Evolutionary conservation across 2,329 filamentous ascomycete genomes (phyloP), one percentile per base, ranked within the genome.

Genomic region (Huntiella bhutanensis): DNA sequence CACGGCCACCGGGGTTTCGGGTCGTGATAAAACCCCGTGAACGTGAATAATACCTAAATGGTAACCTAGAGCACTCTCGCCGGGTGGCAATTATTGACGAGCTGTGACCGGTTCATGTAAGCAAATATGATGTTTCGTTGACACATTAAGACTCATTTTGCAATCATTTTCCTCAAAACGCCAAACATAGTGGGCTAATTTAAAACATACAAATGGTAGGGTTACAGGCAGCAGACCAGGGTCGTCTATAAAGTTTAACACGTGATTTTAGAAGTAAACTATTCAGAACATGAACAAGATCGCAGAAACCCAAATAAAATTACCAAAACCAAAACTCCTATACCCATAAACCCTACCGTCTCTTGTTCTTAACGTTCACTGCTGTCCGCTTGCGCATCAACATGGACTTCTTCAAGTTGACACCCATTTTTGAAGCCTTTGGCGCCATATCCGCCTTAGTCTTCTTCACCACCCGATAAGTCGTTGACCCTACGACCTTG

Each of bases 401-500:
- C 28, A 76, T 57, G 17, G 58, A 52, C 47, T 68, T 60, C 59
- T 64, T 72, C 13, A 60, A 52, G 47, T 57, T 60, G 47, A 59
- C 58, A 5, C 67, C 56, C 33, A 64, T 53, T 58, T 65, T 68
- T 53, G 60, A 60, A 49, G 55, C 49, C 59, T 63, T 68, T 17
- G 71, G 72, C 45, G 70, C 66, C 52, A 75, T 58, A 47, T 62
- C 61, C 52, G 57, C 53, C 47, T 72, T 68, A n/a, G 56, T 58
- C 53, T 62, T 60, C 46, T 60, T 61, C 4, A 60, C 58, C 51
- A 73, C 66, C 15, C 72, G 61, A 54, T 71, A 76, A 44, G 70
- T 64, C 2, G 72, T 75, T 10, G 64, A 60, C 2, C 71, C 71
- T n/a, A 73, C 57, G 43, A 60, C 58, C 54, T 65, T 59, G 53